Evolutionary conservation across 2,329 filamentous ascomycete species (phyloP), one percentile per base, ranked within the genome.

Genomic region (Bimuria novae-zelandiae): DNA sequence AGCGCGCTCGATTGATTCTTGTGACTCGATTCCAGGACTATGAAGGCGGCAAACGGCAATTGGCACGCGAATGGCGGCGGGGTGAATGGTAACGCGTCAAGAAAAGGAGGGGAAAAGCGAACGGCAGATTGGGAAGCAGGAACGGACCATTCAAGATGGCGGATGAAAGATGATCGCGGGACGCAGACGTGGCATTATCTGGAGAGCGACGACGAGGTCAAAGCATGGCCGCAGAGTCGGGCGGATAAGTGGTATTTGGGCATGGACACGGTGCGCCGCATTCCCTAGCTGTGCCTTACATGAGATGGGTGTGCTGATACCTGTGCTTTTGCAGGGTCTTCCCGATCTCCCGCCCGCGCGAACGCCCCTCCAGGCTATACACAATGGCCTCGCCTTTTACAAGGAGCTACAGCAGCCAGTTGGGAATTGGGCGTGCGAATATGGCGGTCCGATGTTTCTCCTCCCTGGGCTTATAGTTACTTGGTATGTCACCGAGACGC

Each of bases 391-490:
- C 49, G 79, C 84, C 3, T 97, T 96, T 79, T 96, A 95, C 77
- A 89, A 92, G 52, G 84, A 93, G 58, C 83, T 97, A 21, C 94
- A 99, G 72, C 81, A 97, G 1, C 86, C 88, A 12, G 88, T 90
- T 0, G 94, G 94, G 4, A 90, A 97, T 69, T 99, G 94, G 94
- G 94, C 82, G 4, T 97, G 93, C 77, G 94, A 99, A 73, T 99
- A 99, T 77, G 94, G 94, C 49, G 94, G 94, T 0, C 94, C 94
- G 3, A 93, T 97, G 90, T 99, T 99, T 70, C 83, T 97, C 33
- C 80, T 97, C 1, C 91, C 93, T 0, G 90, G 93, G 39, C 73
- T 96, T 19, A 85, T 97, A 56, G 85, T 96, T 62, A 83, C 89
- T 23, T 95, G 90, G 86, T 92, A 96, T 71, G 89, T 89, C 47